These are phyloP conservation scores for Acidiella bohemica DNA, from an alignment of 495 filamentous ascomycete species.

Conservation along the genomic window DNA sequence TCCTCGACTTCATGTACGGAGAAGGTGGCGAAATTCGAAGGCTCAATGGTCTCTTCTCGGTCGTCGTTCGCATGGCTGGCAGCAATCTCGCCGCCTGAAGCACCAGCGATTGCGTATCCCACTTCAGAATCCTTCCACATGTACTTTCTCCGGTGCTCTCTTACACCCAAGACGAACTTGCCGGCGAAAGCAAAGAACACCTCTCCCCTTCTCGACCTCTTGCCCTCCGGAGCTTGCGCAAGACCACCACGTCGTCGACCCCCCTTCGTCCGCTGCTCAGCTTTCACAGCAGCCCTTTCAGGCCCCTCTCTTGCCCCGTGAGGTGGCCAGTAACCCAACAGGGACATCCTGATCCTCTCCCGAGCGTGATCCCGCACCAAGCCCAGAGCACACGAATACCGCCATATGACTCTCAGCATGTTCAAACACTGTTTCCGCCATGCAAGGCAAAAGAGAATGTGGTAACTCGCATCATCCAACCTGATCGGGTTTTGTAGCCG, in stretches of 20 bases:
- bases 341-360: neutral
- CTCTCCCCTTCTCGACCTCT: neutral
- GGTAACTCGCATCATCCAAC: neutral
- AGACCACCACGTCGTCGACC: neutral
- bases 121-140: neutral
- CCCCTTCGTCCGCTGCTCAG: neutral
- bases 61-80: neutral
- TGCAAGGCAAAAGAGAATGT: slow-evolving; percentile 8
- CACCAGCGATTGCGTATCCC: neutral
- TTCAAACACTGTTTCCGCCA: slow-evolving; percentile 5
- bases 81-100: neutral
- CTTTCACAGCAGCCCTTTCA: neutral
- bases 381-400: slow-evolving; percentile 10
- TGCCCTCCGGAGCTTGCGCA: neutral
- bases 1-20: neutral
- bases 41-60: neutral
- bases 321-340: slow-evolving; percentile 1
- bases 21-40: neutral
- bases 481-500: neutral
- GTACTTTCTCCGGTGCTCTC: neutral
- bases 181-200: slow-evolving; percentile 7
- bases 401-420: slow-evolving; percentile 12
- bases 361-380: neutral
- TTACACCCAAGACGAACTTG: slow-evolving; percentile 8
- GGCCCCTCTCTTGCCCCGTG: neutral